These are phyloP conservation scores for Bacterosira constricta DNA, from an alignment of 108 stramenopile genomes.

Conservation along the genomic window DNA sequence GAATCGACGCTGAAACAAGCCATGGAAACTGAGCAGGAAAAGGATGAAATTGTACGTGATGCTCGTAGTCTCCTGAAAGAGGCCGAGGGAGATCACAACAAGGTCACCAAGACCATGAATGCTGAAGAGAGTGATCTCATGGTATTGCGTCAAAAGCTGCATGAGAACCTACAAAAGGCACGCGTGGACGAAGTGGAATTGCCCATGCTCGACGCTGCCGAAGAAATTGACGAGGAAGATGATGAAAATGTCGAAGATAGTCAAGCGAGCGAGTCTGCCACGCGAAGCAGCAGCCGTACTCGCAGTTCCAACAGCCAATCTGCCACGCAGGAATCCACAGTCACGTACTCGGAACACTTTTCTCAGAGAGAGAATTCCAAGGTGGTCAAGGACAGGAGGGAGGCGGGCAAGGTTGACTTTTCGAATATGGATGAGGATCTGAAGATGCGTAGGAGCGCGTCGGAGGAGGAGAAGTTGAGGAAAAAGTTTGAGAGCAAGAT, in stretches of 20 bases:
- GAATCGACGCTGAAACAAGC: slow-evolving; percentile 71
- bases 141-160: slow-evolving; percentile 83
- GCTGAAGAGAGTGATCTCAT: slow-evolving; percentile 73
- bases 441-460: slow-evolving; percentile 60
- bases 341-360: slow-evolving; percentile 64
- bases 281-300: slow-evolving; percentile 5
- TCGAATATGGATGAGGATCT: slow-evolving; percentile 64
- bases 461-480: slow-evolving; percentile 75
- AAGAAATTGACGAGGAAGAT: slow-evolving; percentile 45
- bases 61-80: slow-evolving; percentile 69
- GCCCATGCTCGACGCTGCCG: slow-evolving; percentile 58
- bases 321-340: slow-evolving; percentile 61
- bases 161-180: slow-evolving; percentile 91
- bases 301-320: slow-evolving; percentile 41
- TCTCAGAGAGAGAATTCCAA: slow-evolving; percentile 75
- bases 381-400: slow-evolving; percentile 78
- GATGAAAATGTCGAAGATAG: slow-evolving; percentile 58
- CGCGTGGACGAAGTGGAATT: slow-evolving; percentile 89
- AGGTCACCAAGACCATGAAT: slow-evolving; percentile 66
- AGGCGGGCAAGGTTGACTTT: slow-evolving; percentile 83
- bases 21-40: slow-evolving; percentile 57
- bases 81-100: slow-evolving; percentile 62
- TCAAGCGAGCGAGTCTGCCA: slow-evolving; percentile 21
- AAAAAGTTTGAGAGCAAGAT: slow-evolving; percentile 83
- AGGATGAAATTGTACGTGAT: slow-evolving; percentile 68